Percentiles rank a stretch among this genome's conserved stretches.
phyloP scores from a whole-genome alignment of 345 rosid species.

The Clarkia xantiana region DNA sequence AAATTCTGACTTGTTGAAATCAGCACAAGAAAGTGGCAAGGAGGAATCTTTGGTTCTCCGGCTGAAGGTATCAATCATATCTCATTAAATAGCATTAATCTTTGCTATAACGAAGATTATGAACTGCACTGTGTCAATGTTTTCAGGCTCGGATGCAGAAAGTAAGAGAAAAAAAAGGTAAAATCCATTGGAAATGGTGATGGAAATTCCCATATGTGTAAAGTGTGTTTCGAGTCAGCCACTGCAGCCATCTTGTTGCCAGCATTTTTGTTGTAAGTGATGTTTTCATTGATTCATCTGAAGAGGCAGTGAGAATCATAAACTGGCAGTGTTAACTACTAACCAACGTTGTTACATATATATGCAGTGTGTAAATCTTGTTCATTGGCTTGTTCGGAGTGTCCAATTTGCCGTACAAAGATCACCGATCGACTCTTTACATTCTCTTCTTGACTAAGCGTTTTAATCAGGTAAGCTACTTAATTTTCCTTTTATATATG shows the following conservation, averaged over 20 bases:
- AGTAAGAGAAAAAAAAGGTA: slow-evolving; percentile 90
- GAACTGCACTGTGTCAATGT: not conserved
- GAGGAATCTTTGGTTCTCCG: slow-evolving; percentile 92
- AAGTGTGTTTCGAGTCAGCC: slow-evolving; percentile 90
- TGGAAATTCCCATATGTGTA: slow-evolving; percentile 82
- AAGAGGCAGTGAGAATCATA: not conserved
- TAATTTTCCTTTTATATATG: not conserved
- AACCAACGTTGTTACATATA: not conserved
- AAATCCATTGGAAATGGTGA: slow-evolving; percentile 60
- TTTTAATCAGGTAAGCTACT: slow-evolving; percentile 18
- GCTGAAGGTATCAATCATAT: slow-evolving; percentile 44
- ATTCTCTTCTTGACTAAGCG: slow-evolving; percentile 51
- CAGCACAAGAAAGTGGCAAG: slow-evolving; percentile 38
- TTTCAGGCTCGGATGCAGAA: slow-evolving; percentile 92
- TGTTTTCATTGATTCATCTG: slow-evolving; percentile 1
- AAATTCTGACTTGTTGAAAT: slow-evolving; percentile 27
- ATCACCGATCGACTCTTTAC: slow-evolving; percentile 92
- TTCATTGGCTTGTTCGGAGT: slow-evolving; percentile 93
- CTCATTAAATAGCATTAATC: not conserved
- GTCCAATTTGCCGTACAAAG: slow-evolving; percentile 96
- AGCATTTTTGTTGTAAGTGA: slow-evolving; percentile 89
- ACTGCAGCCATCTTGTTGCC: slow-evolving; percentile 98
- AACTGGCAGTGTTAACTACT: no score
- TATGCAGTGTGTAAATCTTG: slow-evolving; percentile 95
- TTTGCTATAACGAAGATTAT: no score